Evolutionary conservation across 176 grass and related monocot species (phyloP).

Genomic region (Musa acuminata): DNA sequence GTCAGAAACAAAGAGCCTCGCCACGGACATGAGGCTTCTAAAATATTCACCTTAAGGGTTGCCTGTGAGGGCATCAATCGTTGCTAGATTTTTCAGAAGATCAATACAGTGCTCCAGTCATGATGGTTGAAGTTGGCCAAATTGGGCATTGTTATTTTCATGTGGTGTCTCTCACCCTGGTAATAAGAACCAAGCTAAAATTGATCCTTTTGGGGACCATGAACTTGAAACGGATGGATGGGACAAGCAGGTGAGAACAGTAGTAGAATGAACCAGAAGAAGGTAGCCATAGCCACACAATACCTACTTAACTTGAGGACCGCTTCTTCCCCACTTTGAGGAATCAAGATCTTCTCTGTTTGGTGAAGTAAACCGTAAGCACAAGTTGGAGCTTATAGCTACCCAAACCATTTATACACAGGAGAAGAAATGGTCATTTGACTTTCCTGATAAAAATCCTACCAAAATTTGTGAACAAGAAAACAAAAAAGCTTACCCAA

Average conservation of each 20-base stretch:
- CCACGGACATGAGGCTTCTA: no score
- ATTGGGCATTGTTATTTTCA: not conserved
- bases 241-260: not conserved
- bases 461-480: not conserved
- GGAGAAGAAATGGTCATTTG: no score
- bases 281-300: not conserved
- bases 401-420: no score
- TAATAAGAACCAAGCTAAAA: not conserved
- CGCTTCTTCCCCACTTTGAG: not conserved
- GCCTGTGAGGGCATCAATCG: no score
- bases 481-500: not conserved
- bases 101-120: not conserved
- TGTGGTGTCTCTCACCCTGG: not conserved
- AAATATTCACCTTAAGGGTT: no score
- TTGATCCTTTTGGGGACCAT: not conserved
- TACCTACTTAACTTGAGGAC: not conserved
- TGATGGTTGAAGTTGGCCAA: not conserved
- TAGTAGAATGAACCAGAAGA: conserved; percentile 1
- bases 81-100: no score
- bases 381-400: no score
- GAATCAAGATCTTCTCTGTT: not conserved
- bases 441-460: not conserved
- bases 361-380: no score
- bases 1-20: no score
- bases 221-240: not conserved